Conservation (phyloP, 164 flowering plant genomes). For the Sedum album region DNA sequence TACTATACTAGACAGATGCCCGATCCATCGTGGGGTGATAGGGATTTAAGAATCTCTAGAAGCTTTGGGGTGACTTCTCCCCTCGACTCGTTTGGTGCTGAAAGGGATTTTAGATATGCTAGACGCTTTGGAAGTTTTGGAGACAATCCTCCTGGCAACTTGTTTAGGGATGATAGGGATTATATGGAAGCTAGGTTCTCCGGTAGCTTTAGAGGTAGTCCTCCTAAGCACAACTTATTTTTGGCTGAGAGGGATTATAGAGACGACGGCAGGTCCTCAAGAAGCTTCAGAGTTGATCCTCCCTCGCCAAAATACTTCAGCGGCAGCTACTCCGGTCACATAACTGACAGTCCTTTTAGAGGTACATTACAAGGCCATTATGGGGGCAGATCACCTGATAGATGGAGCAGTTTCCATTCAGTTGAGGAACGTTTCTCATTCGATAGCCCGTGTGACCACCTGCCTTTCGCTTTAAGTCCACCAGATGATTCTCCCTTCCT, state of each 20-base stretch:
- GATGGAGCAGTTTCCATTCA: not conserved
- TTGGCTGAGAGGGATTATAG: not conserved
- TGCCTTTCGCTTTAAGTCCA: not conserved
- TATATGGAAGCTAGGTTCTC: not conserved
- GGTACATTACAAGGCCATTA: not conserved
- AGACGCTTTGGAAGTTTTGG: not conserved
- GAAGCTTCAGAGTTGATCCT: not conserved
- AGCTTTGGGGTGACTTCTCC: no score
- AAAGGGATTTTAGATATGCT: not conserved
- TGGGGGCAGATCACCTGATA: not conserved
- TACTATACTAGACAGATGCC: not conserved
- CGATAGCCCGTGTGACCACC: not conserved
- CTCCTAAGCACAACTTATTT: not conserved
- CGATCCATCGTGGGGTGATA: not conserved
- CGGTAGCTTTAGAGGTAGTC: not conserved
- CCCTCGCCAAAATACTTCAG: not conserved
- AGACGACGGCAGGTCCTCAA: not conserved
- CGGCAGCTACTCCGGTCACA: not conserved
- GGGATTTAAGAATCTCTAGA: not conserved
- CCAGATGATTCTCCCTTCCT: not conserved
- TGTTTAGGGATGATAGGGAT: not conserved
- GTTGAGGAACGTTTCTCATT: not conserved
- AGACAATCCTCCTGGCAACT: not conserved
- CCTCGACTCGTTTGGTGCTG: not conserved
- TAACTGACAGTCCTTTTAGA: not conserved